phyloP scores from a whole-genome alignment of 140 eudicot species.

The Cichorium intybus region DNA sequence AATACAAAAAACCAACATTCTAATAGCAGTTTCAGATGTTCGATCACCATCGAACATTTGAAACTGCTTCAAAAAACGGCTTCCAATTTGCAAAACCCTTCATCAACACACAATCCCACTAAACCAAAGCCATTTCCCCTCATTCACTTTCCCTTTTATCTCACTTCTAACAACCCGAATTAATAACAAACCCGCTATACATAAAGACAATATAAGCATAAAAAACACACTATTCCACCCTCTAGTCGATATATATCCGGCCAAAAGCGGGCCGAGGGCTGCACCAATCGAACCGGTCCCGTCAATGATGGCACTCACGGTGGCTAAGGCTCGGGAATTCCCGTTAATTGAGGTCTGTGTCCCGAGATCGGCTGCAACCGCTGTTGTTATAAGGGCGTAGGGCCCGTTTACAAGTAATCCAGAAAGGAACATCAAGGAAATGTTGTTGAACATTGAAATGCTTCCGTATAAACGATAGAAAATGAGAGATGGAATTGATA shows the following conservation, averaged over 20 bases:
- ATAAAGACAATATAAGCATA: conserved; percentile 72
- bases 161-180: conserved; percentile 61
- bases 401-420: conserved; percentile 89
- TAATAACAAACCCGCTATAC: conserved; percentile 57
- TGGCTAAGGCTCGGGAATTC: conserved; percentile 88
- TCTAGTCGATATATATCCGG: conserved; percentile 86
- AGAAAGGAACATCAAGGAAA: conserved; percentile 59
- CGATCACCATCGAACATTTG: conserved; percentile 3
- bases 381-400: conserved; percentile 81
- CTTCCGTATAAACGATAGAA: conserved; percentile 81
- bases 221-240: conserved; percentile 91
- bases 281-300: conserved; percentile 98
- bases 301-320: conserved; percentile 92
- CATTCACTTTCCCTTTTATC: conserved; percentile 54
- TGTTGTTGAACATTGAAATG: conserved; percentile 62
- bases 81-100: not conserved
- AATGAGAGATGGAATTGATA: conserved; percentile 71
- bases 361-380: conserved; percentile 91
- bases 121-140: conserved; percentile 73
- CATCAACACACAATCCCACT: conserved; percentile 30
- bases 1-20: not conserved
- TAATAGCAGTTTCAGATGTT: not conserved
- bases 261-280: conserved; percentile 92
- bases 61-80: conserved; percentile 5
- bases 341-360: conserved; percentile 59